Base-by-base conservation (phyloP, 2,329 filamentous ascomycete genomes). In the Aspergillus pseudonomiae region DNA sequence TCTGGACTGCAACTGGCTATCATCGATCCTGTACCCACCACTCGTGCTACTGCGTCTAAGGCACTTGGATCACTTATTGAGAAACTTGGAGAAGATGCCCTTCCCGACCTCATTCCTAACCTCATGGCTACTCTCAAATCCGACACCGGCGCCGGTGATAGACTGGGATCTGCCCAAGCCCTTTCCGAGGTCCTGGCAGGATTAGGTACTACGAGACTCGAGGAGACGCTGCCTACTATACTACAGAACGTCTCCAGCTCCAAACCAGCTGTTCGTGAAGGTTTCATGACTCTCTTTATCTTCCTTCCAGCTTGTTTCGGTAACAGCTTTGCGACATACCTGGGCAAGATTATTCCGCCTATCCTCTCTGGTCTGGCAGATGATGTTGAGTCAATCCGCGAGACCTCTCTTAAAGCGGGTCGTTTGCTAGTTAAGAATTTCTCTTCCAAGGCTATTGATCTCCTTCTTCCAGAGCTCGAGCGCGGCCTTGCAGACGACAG, bases 251-350 rank as follows among this genome's bases (percentile, higher is more conserved):
- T 97, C 68, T 89, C 93, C 70, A 98, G 94, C 72, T 88, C 90
- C 70, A 97, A 97, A 79, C 78, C 95, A 21, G 89, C 93, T 60
- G 93, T 99, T 67, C 89, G 95, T 72, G 95, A 99, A 83, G 95
- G 95, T 53, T 99, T 99, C 83, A 99, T 99, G 95, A 97, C 95
- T 9, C 86, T 99, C 46, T 99, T 99, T 81, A 98, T 99, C 70
- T 99, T 97, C 86, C 88, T 99, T 81, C 95, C 95, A 14, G 95
- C 97, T 59, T 99, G 95, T 81, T 99, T 99, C 73, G 95, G 95
- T 73, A 99, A 99, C 85, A 96, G 94, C 78, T 99, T 99, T 74
- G 91, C 95, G 70, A 93, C 93, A 75, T 99, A 99, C 75, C 89
- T 99, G 65, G 92, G 90, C 80, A 93, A 90, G 75, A 97, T 99